Base-by-base conservation (phyloP, 345 rosid genomes). In the Arabis hirsuta region DNA sequence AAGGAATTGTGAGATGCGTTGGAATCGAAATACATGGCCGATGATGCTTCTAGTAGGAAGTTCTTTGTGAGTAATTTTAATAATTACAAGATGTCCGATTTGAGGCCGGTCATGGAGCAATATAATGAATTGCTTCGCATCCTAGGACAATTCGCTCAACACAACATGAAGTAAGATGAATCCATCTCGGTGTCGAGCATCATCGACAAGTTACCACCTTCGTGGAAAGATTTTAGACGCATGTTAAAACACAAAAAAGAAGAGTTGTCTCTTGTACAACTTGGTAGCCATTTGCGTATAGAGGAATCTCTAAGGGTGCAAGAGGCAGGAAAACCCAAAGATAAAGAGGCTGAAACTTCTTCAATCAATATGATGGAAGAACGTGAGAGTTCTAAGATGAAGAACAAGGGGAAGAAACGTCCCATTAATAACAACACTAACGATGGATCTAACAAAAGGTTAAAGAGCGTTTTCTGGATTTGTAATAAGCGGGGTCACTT, bases 241-340 rank as follows among this genome's bases (percentile, higher is more conserved):
- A 45, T n/a, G 10, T 3, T 51, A 6, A 65, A 51, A 65, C 38
- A 50, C 36, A 13, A 50, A 3, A 65, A 65, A 0, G 19, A 48
- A 65, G 32, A 65, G 32, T 32, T 65, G 48, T 22, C 59, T 65
- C 70, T 51, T 36, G 70, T 50, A 51, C 38, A 51, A 51, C 19
- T 16, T 47, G 68, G 47, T 19, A 57, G 45, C 62, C 44, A 47
- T 47, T 47, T 63, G 12, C 19, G 31, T 4, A 63, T 32, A 63
- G 12, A 47, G 11, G 55, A 63, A 31, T 47, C 45, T 48, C 8
- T 64, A 16, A 48, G 56, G 12, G 8, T 2, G 22, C 46, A 48
- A 64, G 56, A 48, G 12, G 69, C 32, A 3, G 32, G 0, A 64
- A 64, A 64, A 19, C 4, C 19, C 1, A 64, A 48, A 11, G 29